Percentiles rank a stretch among this genome's conserved stretches.
Conservation (phyloP, 1,284 basidiomycete species). For the Ustilago sp. region DNA sequence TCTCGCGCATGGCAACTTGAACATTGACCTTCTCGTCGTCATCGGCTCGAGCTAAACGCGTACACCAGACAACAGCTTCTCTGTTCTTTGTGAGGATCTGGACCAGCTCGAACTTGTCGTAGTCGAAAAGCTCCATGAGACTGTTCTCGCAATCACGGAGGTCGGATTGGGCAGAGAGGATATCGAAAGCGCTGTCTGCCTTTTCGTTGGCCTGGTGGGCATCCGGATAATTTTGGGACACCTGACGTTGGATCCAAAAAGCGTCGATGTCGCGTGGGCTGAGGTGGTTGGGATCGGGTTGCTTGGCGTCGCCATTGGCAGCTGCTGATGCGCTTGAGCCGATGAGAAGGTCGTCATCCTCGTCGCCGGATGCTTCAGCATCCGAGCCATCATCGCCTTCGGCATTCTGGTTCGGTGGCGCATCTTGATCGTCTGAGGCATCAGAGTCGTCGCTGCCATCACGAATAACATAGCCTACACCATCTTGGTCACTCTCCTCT, state of each 20-base stretch:
- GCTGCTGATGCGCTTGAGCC: constrained; percentile 28
- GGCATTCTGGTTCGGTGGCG: constrained; percentile 68
- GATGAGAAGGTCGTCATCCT: constrained; percentile 74
- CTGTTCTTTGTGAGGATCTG: constrained; percentile 93
- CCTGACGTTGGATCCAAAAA: constrained; percentile 97
- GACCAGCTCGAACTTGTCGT: constrained; percentile 88
- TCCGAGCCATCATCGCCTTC: constrained; percentile 69
- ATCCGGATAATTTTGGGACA: constrained; percentile 90
- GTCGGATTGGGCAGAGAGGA: constrained; percentile 86
- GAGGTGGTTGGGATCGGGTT: constrained; percentile 73
- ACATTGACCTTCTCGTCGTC: constrained; percentile 92
- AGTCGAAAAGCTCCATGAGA: constrained; percentile 97
- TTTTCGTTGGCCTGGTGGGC: constrained; percentile 94
- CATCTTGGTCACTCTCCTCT: constrained; percentile 88
- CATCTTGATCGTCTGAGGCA: constrained; percentile 74
- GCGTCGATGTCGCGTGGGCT: constrained; percentile 92
- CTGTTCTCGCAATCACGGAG: constrained; percentile 95
- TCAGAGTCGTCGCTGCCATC: constrained; percentile 79
- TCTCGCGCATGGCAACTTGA: constrained; percentile 98
- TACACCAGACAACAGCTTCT: constrained; percentile 97
- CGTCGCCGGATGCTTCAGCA: constrained; percentile 79
- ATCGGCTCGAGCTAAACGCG: constrained; percentile 89
- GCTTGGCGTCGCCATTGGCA: constrained; percentile 70
- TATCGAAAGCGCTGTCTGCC: constrained; percentile 83
- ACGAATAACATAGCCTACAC: constrained; percentile 84